Conservation (phyloP, 805 yeast species). For the Candida dendrica region DNA sequence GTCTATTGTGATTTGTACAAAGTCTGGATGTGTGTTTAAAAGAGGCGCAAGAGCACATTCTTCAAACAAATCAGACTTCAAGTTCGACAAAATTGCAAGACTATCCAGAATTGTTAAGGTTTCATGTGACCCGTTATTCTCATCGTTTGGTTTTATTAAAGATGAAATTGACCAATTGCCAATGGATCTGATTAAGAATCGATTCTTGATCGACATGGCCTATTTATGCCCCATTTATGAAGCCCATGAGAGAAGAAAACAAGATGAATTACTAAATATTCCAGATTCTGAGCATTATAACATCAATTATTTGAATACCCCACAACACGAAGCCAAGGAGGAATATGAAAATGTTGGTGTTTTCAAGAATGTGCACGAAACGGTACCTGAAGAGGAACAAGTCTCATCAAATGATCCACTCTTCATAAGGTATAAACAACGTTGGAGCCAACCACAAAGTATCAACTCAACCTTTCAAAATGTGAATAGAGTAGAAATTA, state of each 20-base stretch:
- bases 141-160: conserved; percentile 60
- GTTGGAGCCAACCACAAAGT: conserved; percentile 18
- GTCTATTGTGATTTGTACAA: conserved; percentile 57
- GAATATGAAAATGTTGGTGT: not conserved
- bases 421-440: conserved; percentile 4
- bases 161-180: conserved; percentile 59
- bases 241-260: conserved; percentile 11
- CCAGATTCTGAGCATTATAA: conserved; percentile 5
- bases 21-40: conserved; percentile 59
- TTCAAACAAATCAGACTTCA: conserved; percentile 26
- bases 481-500: conserved; percentile 1
- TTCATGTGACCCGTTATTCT: conserved; percentile 55
- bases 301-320: conserved; percentile 13
- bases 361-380: conserved; percentile 1
- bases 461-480: conserved; percentile 10
- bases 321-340: conserved; percentile 6
- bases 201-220: conserved; percentile 45
- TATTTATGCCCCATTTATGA: conserved; percentile 38
- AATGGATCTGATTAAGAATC: conserved; percentile 38
- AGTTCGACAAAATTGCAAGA: conserved; percentile 46
- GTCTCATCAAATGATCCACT: conserved; percentile 12
- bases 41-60: conserved; percentile 6
- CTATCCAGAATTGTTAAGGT: conserved; percentile 59
- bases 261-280: conserved; percentile 9
- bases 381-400: not conserved